Evolutionary conservation across 345 rosid species (phyloP).

Genomic region (Microthlaspi erraticum): DNA sequence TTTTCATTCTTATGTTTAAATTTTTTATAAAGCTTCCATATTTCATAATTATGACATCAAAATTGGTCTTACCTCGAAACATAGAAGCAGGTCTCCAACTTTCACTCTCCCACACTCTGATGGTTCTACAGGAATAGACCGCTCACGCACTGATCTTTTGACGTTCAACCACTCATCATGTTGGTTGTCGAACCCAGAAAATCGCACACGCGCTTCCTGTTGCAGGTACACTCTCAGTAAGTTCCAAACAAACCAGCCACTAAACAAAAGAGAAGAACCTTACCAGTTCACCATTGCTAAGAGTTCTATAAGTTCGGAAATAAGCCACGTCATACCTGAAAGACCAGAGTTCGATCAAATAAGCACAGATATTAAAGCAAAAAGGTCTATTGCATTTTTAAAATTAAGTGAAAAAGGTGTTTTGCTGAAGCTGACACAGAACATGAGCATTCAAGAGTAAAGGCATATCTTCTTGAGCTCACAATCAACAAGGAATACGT

Average conservation of each 20-base stretch:
- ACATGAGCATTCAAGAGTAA: neutral
- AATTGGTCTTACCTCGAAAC: conserved; percentile 64
- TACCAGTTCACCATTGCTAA: conserved; percentile 73
- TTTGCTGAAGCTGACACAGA: conserved; percentile 8
- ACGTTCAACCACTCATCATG: conserved; percentile 97
- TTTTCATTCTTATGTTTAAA: neutral
- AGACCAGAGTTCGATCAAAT: conserved; percentile 13
- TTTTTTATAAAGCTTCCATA: neutral
- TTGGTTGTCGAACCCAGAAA: conserved; percentile 63
- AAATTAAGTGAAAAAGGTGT: conserved; percentile 6
- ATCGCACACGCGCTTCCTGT: conserved; percentile 90
- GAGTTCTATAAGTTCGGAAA: conserved; percentile 64
- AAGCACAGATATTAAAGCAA: neutral
- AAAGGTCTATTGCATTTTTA: neutral
- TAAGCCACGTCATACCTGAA: conserved; percentile 81
- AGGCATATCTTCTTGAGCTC: neutral
- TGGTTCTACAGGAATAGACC: conserved; percentile 84
- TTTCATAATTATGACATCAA: conserved; percentile 11
- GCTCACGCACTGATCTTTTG: conserved; percentile 61
- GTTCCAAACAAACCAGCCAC: conserved; percentile 23
- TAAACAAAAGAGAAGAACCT: conserved; percentile 40
- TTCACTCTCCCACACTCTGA: conserved; percentile 70
- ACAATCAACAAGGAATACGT: conserved; percentile 8
- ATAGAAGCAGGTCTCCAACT: conserved; percentile 71
- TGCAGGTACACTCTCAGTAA: conserved; percentile 20